Evolutionary conservation across 164 flowering plant species (phyloP).

Genomic region (Cinnamomum micranthum): DNA sequence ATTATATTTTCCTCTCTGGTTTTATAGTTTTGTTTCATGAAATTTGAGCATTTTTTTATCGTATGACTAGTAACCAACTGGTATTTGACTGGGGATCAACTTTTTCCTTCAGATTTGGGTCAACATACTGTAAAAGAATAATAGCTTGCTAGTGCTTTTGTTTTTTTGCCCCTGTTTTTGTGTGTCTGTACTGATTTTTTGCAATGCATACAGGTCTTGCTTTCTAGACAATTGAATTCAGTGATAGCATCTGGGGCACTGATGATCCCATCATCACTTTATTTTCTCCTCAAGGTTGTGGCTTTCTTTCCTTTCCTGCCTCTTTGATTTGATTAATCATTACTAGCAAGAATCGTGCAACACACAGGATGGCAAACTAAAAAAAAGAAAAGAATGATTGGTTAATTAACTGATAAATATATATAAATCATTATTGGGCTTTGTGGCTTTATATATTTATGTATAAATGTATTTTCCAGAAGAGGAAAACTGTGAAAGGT

Average conservation of each 20-base stretch:
- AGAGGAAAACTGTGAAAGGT: too few species aligned
- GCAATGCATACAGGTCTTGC: conserved; percentile 63
- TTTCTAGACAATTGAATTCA: conserved; percentile 56
- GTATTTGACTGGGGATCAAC: not conserved
- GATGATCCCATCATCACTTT: conserved; percentile 68
- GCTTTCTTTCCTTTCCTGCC: not conserved
- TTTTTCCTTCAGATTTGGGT: not conserved
- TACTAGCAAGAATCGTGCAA: too few species aligned
- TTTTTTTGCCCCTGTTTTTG: not conserved
- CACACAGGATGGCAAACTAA: too few species aligned
- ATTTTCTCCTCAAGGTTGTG: conserved; percentile 74
- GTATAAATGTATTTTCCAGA: too few species aligned
- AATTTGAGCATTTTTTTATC: too few species aligned
- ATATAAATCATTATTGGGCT: too few species aligned
- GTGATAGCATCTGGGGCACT: conserved; percentile 82
- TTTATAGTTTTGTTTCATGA: not conserved
- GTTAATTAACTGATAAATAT: too few species aligned
- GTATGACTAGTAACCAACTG: not conserved
- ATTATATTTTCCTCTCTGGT: too few species aligned
- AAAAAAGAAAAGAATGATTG: too few species aligned
- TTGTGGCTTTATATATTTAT: too few species aligned
- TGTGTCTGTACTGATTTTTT: not conserved
- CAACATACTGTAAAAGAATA: not conserved
- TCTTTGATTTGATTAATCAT: not conserved
- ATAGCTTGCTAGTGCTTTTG: not conserved